Percentiles rank a stretch among this genome's conserved stretches.
Conservation (phyloP, 495 filamentous ascomycete species). For the Podospora conica region DNA sequence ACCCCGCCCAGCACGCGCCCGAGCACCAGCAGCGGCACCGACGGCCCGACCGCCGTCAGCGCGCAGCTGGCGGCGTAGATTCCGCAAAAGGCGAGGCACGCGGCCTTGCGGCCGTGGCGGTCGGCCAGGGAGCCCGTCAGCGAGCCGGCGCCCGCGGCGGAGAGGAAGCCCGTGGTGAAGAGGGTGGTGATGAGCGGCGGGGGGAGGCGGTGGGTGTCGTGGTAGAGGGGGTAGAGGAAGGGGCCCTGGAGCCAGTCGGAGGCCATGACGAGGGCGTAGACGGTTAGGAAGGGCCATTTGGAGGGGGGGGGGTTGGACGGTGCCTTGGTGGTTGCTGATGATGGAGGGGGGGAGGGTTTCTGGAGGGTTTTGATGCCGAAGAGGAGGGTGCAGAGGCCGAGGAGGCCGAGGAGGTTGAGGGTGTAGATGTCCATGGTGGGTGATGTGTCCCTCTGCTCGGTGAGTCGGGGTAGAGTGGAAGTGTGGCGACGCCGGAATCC, state of each 20-base stretch:
- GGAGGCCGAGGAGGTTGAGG: constrained; percentile 20
- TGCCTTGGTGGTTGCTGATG: neutral
- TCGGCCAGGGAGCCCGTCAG: constrained; percentile 47
- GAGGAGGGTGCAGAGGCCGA: constrained; percentile 22
- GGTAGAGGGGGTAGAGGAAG: constrained; percentile 51
- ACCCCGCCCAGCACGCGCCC: constrained; percentile 50
- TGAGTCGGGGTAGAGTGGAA: no score
- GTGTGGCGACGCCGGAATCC: neutral
- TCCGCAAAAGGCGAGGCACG: constrained; percentile 47
- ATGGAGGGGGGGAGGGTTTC: neutral
- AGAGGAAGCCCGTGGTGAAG: constrained; percentile 48
- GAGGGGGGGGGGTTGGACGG: neutral
- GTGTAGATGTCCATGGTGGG: constrained; percentile 23
- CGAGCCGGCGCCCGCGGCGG: constrained; percentile 42
- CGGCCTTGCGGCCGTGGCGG: constrained; percentile 39
- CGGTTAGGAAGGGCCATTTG: constrained; percentile 33
- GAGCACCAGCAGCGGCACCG: constrained; percentile 34
- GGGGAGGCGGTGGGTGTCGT: constrained; percentile 42
- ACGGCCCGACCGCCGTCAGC: constrained; percentile 35
- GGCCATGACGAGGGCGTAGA: constrained; percentile 45
- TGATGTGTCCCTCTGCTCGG: no score
- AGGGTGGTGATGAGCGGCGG: constrained; percentile 42
- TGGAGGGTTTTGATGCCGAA: constrained; percentile 10
- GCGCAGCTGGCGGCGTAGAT: constrained; percentile 46
- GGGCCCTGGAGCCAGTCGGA: constrained; percentile 55